These are phyloP conservation scores for Zopfochytrium polystomum DNA, from an alignment of 371 early-diverging fungal genomes.

Conservation along the genomic window DNA sequence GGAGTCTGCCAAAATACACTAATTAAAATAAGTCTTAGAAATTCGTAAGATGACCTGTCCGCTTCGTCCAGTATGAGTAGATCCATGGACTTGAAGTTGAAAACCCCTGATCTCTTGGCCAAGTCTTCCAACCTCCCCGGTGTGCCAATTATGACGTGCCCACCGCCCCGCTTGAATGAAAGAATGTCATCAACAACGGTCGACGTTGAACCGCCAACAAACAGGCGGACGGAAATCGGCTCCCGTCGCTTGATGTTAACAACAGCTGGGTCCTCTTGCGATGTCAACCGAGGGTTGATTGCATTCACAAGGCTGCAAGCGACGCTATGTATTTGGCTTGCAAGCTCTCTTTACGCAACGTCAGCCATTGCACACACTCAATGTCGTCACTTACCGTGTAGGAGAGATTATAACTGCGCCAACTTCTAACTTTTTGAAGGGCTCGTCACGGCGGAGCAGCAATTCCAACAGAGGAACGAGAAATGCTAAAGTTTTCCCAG, in stretches of 20 bases:
- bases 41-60: slow-evolving; percentile 62
- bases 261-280: not conserved
- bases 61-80: slow-evolving; percentile 93
- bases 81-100: slow-evolving; percentile 77
- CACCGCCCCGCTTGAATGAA: slow-evolving; percentile 55
- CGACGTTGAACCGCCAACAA: slow-evolving; percentile 67
- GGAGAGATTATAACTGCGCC: slow-evolving; percentile 93
- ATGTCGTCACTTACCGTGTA: slow-evolving; percentile 62
- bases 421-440: slow-evolving; percentile 68
- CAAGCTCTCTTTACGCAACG: slow-evolving; percentile 73
- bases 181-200: slow-evolving; percentile 64
- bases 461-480: slow-evolving; percentile 93
- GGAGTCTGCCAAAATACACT: slow-evolving; percentile 49
- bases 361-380: not conserved
- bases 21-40: slow-evolving; percentile 30
- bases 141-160: slow-evolving; percentile 91
- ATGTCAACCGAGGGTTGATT: slow-evolving; percentile 22
- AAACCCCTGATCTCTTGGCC: slow-evolving; percentile 47
- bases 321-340: slow-evolving; percentile 85
- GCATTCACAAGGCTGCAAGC: slow-evolving; percentile 54
- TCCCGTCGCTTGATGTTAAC: slow-evolving; percentile 2
- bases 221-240: slow-evolving; percentile 38
- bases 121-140: slow-evolving; percentile 95
- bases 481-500: slow-evolving; percentile 98
- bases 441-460: slow-evolving; percentile 52